Evolutionary conservation across 1,139 yeast species (phyloP), one percentile per base, ranked within the genome.

Genomic region (Barnettozyma hawaiiensis): DNA sequence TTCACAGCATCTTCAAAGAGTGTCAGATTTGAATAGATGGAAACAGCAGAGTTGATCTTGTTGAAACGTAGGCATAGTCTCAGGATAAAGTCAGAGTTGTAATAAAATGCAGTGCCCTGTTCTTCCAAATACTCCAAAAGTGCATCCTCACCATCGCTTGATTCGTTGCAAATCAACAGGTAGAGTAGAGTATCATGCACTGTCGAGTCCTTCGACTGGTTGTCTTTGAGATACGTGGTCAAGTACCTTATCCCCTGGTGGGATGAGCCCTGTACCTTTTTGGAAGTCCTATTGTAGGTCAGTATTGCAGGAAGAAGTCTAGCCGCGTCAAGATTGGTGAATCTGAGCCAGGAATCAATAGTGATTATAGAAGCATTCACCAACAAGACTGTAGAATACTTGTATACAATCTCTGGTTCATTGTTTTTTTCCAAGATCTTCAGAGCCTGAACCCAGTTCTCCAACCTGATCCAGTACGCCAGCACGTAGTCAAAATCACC

Each of bases 1-100:
- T 72, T 70, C 32, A 90, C 78, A 0, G 97, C 97, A 46, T 85
- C 92, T 47, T 86, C 95, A 57, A 73, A 85, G 39, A 84, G 69
- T 5, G 73, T 77, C 66, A 86, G 65, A 44, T 77, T 70, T 2
- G 90, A 76, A 52, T 85, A 78, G 27, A 92, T 74, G 46, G 76
- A 73, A 6, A 87, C 79, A 0, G 95, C 87, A 1, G 90, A 75
- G 47, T 76, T 76, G 38, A 72, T 69, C 46, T 76, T 78, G 14
- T 73, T 62, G 55, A 76, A 73, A 40, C 74, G 73, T 41, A 84
- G 71, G 54, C 96, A 85, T 32, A 89, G 63, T 43, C 97, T 68
- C 35, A 92, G 63, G 2, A 90, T 76, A 51, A 85, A 85, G 51
- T 86, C 89, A 3, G 79, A 65, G 57, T 89, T 95, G 55, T 74